These are phyloP conservation scores for Pythium oligandrum DNA, from an alignment of 352 stramenopile genomes.

Conservation along the genomic window DNA sequence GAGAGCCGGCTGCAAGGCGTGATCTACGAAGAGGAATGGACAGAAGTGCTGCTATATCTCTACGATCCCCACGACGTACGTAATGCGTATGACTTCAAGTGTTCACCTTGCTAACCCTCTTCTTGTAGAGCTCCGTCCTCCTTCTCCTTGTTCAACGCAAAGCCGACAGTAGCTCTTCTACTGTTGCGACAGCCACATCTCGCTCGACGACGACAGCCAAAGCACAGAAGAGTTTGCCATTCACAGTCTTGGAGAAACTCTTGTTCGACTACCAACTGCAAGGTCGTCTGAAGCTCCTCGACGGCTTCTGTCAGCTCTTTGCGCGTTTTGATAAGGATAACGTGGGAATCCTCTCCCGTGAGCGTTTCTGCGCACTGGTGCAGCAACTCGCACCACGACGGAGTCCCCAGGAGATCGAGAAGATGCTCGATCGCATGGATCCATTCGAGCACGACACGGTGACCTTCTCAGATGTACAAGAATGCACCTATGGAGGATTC, in stretches of 20 bases:
- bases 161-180: slow-evolving; percentile 16
- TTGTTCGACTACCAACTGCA: slow-evolving; percentile 70
- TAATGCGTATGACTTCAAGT: not conserved
- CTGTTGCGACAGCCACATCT: not conserved
- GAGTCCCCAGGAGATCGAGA: slow-evolving; percentile 20
- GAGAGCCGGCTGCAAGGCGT: slow-evolving; percentile 29
- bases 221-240: slow-evolving; percentile 26
- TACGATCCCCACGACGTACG: slow-evolving; percentile 69
- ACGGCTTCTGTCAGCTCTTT: slow-evolving; percentile 47
- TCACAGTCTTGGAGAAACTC: slow-evolving; percentile 59
- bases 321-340: slow-evolving; percentile 38
- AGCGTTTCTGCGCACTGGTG: slow-evolving; percentile 11
- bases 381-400: slow-evolving; percentile 1
- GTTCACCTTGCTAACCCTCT: not conserved
- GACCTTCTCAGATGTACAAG: slow-evolving; percentile 60
- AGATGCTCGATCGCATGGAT: slow-evolving; percentile 49
- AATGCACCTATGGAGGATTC: too few relatives aligned
- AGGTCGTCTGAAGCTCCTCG: slow-evolving; percentile 55
- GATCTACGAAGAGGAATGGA: slow-evolving; percentile 64
- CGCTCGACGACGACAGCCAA: not conserved
- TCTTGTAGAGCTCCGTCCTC: slow-evolving; percentile 34
- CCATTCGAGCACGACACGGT: slow-evolving; percentile 67
- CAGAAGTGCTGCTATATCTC: slow-evolving; percentile 67
- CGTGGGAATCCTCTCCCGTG: slow-evolving; percentile 47
- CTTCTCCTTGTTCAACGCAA: slow-evolving; percentile 41